phyloP scores from a whole-genome alignment of 768 basidiomycete genomes.

The Cystofilobasidium ferigula region DNA sequence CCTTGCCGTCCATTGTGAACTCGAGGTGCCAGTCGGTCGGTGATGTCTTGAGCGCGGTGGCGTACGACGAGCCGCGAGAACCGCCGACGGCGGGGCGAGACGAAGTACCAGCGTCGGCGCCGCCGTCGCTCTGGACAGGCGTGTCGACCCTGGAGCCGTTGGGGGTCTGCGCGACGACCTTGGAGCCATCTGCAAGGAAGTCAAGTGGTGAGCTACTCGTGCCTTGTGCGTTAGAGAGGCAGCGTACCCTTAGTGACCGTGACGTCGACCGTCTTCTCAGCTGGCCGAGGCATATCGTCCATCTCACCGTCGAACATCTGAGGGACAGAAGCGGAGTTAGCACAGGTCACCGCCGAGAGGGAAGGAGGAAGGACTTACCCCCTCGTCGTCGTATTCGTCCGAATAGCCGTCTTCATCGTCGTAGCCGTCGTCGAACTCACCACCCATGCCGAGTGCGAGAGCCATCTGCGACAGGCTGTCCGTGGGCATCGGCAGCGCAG shows the following conservation, averaged over 20 bases:
- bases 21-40: conserved; percentile 95
- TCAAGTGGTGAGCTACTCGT: neutral
- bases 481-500: neutral
- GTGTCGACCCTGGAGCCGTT: conserved; percentile 91
- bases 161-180: conserved; percentile 89
- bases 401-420: conserved; percentile 45
- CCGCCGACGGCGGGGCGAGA: conserved; percentile 27
- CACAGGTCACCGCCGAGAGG: neutral
- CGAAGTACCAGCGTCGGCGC: conserved; percentile 29
- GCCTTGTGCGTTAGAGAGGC: neutral
- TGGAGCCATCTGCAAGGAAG: conserved; percentile 60
- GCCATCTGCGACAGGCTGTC: neutral
- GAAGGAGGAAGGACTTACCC: neutral
- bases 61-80: conserved; percentile 54
- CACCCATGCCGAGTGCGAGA: neutral
- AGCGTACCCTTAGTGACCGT: conserved; percentile 55
- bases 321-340: neutral
- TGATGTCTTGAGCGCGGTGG: conserved; percentile 82
- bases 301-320: conserved; percentile 78
- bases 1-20: conserved; percentile 83
- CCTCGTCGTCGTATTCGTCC: conserved; percentile 33
- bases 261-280: conserved; percentile 77
- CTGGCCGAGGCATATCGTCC: conserved; percentile 55
- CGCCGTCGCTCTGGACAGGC: conserved; percentile 49
- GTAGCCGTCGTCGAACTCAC: conserved; percentile 66